A percentile compares a stretch with the other conserved stretches of the same genome.
phyloP scores from a whole-genome alignment of 331 rosid genomes.

The Pyracantha coccinea region DNA sequence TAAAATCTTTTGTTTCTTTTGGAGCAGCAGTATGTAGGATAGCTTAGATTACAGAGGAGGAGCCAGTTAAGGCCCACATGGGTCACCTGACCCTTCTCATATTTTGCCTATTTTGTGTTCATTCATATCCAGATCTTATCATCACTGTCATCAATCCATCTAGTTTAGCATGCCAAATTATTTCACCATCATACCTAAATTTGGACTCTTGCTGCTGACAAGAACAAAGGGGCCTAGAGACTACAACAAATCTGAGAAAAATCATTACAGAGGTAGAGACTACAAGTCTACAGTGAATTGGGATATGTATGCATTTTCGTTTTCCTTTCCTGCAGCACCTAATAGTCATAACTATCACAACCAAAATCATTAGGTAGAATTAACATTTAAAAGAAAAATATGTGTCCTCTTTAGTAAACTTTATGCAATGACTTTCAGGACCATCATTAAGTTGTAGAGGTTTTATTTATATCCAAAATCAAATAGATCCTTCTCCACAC shows the following conservation, averaged over 20 bases:
- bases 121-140: not conserved
- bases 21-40: not conserved
- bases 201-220: not conserved
- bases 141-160: not conserved
- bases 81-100: too few species aligned
- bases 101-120: too few species aligned
- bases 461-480: not conserved
- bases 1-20: not conserved
- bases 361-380: not conserved
- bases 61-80: too few species aligned
- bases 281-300: not conserved
- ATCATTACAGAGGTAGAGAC: not conserved
- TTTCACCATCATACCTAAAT: not conserved
- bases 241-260: not conserved
- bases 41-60: too few species aligned
- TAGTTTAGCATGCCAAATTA: not conserved
- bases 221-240: not conserved
- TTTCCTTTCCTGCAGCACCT: not conserved
- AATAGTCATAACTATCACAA: not conserved
- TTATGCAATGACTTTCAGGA: not conserved
- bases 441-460: not conserved
- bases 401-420: not conserved
- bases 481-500: not conserved
- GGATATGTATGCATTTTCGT: not conserved
- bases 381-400: not conserved